Evolutionary conservation across 129 eudicot genomes (phyloP), one percentile per base, ranked within the genome.

Genomic region (Artemisia tridentata): DNA sequence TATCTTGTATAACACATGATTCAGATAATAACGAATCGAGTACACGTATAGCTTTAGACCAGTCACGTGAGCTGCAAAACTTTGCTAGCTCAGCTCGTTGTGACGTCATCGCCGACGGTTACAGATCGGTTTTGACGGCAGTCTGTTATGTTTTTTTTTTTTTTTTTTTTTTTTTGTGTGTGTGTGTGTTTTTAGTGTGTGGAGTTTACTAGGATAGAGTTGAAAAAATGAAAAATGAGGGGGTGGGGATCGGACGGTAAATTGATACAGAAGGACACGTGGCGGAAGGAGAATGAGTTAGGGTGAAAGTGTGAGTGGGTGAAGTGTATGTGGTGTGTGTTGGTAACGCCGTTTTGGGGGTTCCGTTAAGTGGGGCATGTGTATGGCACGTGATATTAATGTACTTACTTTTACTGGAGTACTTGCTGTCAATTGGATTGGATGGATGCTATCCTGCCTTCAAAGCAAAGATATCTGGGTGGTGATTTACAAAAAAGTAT

Each of bases 21-120:
- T 81, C 74, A 11, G 97, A 76, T 50, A 93, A 80, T 49, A 93
- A 84, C 7, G 96, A 87, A 79, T 93, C 99, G 81, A 93, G 92
- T 63, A 93, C 79, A 51, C 99, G 99, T 73, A 93, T 93, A 12
- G 99, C 99, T 73, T 93, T 93, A 49, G 97, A 90, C 99, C 99
- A 93, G 75, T 93, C 96, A 66, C 92, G 88, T 17, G 99, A 85
- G 85, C 78, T 80, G 68, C 99, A 93, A 21, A 87, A 81, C 84
- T 83, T 87, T 34, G 92, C 97, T 43, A 93, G 89, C 78, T 93
- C 85, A 53, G 84, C 80, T 79, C 99, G 80, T 71, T 85, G 85
- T 14, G 97, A 81, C 78, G 95, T 89, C 98, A 92, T 92, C 80
- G 80, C 63, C 21, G 69, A 76, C 68, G 68, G 68, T 11, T 45